Evolutionary conservation across 129 eudicot genomes (phyloP), one percentile per base, ranked within the genome.

Genomic region (Lactuca saligna): DNA sequence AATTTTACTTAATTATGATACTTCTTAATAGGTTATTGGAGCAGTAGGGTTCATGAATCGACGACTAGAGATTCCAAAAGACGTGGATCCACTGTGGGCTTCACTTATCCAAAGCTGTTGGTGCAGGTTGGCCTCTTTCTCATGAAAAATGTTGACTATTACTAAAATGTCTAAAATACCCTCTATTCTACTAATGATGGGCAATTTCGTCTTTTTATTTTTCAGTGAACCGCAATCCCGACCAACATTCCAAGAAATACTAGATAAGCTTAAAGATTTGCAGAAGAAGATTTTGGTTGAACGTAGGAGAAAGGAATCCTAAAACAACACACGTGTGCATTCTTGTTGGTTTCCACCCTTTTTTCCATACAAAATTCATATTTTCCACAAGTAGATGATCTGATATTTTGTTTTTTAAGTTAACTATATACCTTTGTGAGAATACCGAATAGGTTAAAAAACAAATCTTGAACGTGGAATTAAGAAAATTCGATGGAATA

Each of bases 1-100:
- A 3, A 68, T 32, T 31, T 66, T 35, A 2, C 29, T 6, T 35
- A 2, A 25, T 6, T 15, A 31, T 25, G 62, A 73, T 73, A 44
- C 17, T 57, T 82, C 17, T 57, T 82, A 33, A 33, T 75, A 91
- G 97, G 93, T 88, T 55, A 83, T 88, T 54, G 97, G 88, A 71
- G 88, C 96, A 0, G 97, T 91, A 62, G 96, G 96, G 39, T 91
- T 88, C 73, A 91, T 85, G 96, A 75, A 88, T 71, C 86, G 81
- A 70, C 82, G 85, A 51, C 78, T 91, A 50, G 93, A 91, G 75
- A 83, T 88, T 39, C 96, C 96, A 16, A 65, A 82, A 57, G 88
- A 88, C 48, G 83, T 88, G 57, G 97, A 91, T 72, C 82, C 90
- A 48, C 71, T 71, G 48, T 91, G 97, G 97, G 82, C 70, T 65